Evolutionary conservation across 1,284 basidiomycete species (phyloP), one percentile per base, ranked within the genome.

Genomic region (Ustilago bromivora): DNA sequence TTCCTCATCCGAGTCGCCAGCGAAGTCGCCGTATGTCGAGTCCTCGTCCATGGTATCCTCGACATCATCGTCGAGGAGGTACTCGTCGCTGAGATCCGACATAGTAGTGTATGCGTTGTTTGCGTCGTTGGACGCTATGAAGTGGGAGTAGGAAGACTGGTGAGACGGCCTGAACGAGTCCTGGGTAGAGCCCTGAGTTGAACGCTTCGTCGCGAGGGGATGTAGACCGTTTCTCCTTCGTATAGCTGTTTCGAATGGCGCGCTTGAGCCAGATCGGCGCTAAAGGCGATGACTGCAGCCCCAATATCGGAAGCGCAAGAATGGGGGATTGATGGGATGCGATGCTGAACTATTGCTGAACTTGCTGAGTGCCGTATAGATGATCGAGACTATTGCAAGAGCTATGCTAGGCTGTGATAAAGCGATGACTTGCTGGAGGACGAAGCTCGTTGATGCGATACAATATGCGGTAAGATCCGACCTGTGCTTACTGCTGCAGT

Each of bases 41-140:
- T 84, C 82, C 51, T 84, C 84, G 71, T 84, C 84, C 82, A 79
- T 81, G 57, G 81, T 82, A 49, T 83, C 80, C 58, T 83, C 82
- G 63, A 77, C 69, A 57, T 78, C 78, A 31, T 67, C 76, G 47
- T 76, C 75, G 53, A 75, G 61, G 47, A 72, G 66, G 28, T 66
- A 76, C 32, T 78, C 76, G 60, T 78, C 76, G 65, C 76, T 78
- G 31, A 78, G 38, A 57, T 78, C 76, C 61, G 76, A 78, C 76
- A 78, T 78, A 52, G 13, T 78, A 52, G 13, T 57, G 38, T 51
- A 15, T 36, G 57, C 17, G n/a, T 23, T 32, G 23, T 53, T 35
- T 51, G 28, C 38, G 35, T 49, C 23, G 13, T 53, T n/a, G 23
- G 49, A 51, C 13, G 34, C 28, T 56, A 12, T 40, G 19, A 15